Percentiles rank a stretch among this genome's conserved stretches.
Conservation (phyloP, 2,329 filamentous ascomycete species). For the Penicillium polonicum region DNA sequence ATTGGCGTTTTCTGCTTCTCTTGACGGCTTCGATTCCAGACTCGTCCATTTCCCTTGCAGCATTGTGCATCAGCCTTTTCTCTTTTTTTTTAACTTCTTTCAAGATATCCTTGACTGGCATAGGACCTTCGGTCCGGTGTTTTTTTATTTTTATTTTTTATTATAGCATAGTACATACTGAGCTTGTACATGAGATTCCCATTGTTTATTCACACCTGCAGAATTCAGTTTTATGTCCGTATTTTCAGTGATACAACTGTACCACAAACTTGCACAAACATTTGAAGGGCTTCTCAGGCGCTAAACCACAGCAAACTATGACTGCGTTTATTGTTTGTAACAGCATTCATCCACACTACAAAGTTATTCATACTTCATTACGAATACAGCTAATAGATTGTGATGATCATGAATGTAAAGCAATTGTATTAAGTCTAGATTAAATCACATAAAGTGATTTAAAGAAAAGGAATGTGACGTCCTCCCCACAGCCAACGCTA, state of each 20-base stretch:
- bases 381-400: too few relatives aligned
- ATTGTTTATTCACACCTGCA: background rate
- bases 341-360: background rate
- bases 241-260: background rate
- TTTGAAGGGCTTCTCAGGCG: background rate
- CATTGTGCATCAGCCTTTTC: slow-evolving; percentile 11
- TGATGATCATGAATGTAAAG: background rate
- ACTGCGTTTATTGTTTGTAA: too few relatives aligned
- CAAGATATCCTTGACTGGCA: slow-evolving; percentile 2
- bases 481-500: slow-evolving; percentile 6
- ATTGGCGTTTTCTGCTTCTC: slow-evolving; percentile 5
- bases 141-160: background rate
- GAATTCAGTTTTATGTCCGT: background rate
- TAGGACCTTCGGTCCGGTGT: background rate
- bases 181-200: slow-evolving; percentile 8
- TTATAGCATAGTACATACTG: slow-evolving; percentile 2
- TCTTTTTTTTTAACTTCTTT: slow-evolving; percentile 1
- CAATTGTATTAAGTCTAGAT: background rate
- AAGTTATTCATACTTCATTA: too few relatives aligned
- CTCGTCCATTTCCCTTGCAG: background rate
- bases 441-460: background rate
- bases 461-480: slow-evolving; percentile 5
- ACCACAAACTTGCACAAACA: background rate
- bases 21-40: background rate
- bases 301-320: too few relatives aligned